A percentile compares a stretch with the other conserved stretches of the same genome.
These are phyloP conservation scores for Lophiostoma macrostomum DNA, from an alignment of 495 filamentous ascomycete genomes.

Conservation along the genomic window DNA sequence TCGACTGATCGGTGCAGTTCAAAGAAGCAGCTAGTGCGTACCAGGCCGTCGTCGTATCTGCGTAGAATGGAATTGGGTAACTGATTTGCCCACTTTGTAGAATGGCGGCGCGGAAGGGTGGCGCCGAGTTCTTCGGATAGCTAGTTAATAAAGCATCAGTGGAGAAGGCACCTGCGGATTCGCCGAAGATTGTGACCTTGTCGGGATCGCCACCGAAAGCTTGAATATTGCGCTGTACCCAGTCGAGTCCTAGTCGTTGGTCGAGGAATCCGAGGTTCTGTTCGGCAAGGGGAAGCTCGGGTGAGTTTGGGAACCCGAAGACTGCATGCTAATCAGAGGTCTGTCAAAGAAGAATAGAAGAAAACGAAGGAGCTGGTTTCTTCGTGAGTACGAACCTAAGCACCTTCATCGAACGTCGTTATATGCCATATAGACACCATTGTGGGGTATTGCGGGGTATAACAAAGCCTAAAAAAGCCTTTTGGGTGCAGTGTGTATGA, in stretches of 20 bases:
- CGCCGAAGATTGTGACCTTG: slow-evolving; percentile 25
- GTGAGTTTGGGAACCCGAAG: slow-evolving; percentile 22
- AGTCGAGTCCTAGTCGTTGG: slow-evolving; percentile 24
- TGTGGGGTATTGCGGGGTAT: too few relatives aligned
- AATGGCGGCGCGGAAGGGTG: slow-evolving; percentile 11
- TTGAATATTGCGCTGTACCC: slow-evolving; percentile 25
- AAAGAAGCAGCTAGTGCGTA: neutral
- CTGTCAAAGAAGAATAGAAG: neutral
- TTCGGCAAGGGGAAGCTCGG: slow-evolving; percentile 9
- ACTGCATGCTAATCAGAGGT: neutral
- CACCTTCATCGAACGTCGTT: too few relatives aligned
- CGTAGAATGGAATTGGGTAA: neutral
- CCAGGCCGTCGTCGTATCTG: slow-evolving; percentile 11
- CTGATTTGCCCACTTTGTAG: slow-evolving; percentile 9
- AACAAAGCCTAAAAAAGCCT: too few relatives aligned
- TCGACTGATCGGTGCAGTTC: slow-evolving; percentile 3
- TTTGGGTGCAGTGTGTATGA: too few relatives aligned
- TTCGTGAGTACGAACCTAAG: too few relatives aligned
- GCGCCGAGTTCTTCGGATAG: neutral
- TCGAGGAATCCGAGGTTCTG: slow-evolving; percentile 26
- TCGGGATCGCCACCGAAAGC: slow-evolving; percentile 18
- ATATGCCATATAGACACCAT: too few relatives aligned
- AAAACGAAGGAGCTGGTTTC: too few relatives aligned
- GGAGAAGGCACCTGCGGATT: slow-evolving; percentile 20
- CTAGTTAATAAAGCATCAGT: slow-evolving; percentile 18